These are phyloP conservation scores for Ceratocystis albifundus DNA, from an alignment of 2,329 filamentous ascomycete species.

Conservation along the genomic window DNA sequence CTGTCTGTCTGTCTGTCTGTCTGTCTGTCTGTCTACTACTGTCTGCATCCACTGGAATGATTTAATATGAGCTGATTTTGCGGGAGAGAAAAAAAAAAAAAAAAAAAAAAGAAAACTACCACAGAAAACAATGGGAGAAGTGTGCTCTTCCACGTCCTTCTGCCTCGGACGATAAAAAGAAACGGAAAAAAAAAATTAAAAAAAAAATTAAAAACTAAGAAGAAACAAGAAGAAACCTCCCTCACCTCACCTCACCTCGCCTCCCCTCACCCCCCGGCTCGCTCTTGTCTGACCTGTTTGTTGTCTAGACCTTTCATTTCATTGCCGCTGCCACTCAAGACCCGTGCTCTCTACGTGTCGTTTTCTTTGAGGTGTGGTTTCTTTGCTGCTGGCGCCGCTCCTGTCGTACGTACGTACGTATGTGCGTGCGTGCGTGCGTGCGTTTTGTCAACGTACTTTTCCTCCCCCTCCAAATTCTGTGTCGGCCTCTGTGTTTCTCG, in stretches of 20 bases:
- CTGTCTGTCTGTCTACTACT: too few species aligned
- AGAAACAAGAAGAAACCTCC: background rate
- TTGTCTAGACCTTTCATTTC: background rate
- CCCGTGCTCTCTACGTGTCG: background rate
- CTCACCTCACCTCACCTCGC: too few species aligned
- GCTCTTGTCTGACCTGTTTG: background rate
- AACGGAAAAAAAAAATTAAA: background rate
- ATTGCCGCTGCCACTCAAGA: slow-evolving; percentile 1
- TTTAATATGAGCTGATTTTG: too few species aligned
- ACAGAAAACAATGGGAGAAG: too few species aligned
- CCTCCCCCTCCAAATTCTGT: background rate
- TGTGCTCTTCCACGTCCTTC: too few species aligned
- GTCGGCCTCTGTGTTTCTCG: background rate
- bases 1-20: too few species aligned
- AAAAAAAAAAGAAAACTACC: too few species aligned
- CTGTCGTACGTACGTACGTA: background rate
- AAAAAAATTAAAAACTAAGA: background rate
- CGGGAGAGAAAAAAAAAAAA: too few species aligned
- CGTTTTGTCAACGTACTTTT: background rate
- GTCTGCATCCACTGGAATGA: too few species aligned
- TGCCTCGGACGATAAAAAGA: too few species aligned
- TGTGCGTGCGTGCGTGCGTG: background rate
- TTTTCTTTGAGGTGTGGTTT: background rate
- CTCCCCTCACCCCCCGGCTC: too few species aligned
- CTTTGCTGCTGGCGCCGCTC: background rate